Conservation (phyloP, 2,329 filamentous ascomycete genomes). For the Stromatinia cepivora region DNA sequence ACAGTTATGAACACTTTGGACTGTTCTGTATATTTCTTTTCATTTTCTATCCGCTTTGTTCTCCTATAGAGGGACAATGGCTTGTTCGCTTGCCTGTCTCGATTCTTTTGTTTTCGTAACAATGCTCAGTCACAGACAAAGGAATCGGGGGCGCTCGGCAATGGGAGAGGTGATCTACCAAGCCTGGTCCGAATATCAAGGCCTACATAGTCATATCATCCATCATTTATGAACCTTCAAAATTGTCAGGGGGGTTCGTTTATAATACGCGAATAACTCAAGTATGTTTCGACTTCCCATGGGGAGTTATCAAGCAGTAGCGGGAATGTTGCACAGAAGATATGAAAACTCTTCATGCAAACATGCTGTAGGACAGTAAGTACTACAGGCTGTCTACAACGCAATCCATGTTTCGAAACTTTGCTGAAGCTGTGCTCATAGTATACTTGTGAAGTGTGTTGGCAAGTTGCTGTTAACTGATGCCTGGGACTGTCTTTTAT, state of each 20-base stretch:
- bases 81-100: not conserved
- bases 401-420: not conserved
- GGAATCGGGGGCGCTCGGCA: not conserved
- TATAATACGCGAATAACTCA: not conserved
- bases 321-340: not conserved
- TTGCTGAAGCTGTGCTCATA: not conserved
- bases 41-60: not conserved
- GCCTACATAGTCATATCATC: not conserved
- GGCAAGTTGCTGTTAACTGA: not conserved
- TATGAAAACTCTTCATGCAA: not conserved
- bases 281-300: not conserved
- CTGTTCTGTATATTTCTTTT: not conserved
- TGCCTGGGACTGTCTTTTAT: not conserved
- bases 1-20: not conserved
- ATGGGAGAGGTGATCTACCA: not conserved
- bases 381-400: not conserved
- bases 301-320: not conserved
- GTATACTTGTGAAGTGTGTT: not conserved
- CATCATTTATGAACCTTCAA: not conserved
- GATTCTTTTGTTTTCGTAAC: not conserved
- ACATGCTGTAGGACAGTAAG: not conserved
- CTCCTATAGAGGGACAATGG: not conserved
- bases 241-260: not conserved
- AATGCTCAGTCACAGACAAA: not conserved
- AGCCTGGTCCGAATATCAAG: not conserved